Evolutionary conservation across 2,329 filamentous ascomycete genomes (phyloP).

Genomic region (Claviceps maximensis): DNA sequence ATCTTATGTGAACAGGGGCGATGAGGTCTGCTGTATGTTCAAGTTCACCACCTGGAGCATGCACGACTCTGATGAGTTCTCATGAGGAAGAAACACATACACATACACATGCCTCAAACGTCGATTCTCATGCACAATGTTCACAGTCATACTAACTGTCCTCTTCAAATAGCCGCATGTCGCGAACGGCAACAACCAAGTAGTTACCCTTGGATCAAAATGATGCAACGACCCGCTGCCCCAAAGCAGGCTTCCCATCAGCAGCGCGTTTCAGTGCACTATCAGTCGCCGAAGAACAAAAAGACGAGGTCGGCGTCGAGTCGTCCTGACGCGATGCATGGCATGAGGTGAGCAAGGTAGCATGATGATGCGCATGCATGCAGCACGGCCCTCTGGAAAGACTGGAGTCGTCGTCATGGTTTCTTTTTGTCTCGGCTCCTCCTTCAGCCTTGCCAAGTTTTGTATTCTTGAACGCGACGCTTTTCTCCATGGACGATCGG

Average conservation of each 20-base stretch:
- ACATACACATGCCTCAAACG: not conserved
- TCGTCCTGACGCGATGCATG: not conserved
- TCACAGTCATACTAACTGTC: slow-evolving; percentile 10
- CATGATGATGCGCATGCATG: too few species aligned
- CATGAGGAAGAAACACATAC: not conserved
- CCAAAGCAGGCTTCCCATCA: slow-evolving; percentile 16
- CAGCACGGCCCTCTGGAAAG: too few species aligned
- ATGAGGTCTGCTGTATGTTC: slow-evolving; percentile 31
- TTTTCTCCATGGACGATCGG: too few species aligned
- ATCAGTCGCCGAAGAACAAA: too few species aligned
- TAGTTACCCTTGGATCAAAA: slow-evolving; percentile 25
- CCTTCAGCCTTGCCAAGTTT: too few species aligned
- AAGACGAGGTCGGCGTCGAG: too few species aligned
- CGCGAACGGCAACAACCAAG: slow-evolving; percentile 26
- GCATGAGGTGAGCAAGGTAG: not conserved
- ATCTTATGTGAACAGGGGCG: slow-evolving; percentile 19
- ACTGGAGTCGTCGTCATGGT: too few species aligned
- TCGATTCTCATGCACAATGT: not conserved
- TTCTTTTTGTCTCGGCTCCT: too few species aligned
- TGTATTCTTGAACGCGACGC: too few species aligned
- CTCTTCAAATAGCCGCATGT: slow-evolving; percentile 19
- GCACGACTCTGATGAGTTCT: not conserved
- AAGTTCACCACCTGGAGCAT: too few species aligned
- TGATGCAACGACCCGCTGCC: slow-evolving; percentile 21
- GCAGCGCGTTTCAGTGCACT: slow-evolving; percentile 17